Conservation (phyloP, 116 monocot genomes). For the Trichopus zeylanicus region DNA sequence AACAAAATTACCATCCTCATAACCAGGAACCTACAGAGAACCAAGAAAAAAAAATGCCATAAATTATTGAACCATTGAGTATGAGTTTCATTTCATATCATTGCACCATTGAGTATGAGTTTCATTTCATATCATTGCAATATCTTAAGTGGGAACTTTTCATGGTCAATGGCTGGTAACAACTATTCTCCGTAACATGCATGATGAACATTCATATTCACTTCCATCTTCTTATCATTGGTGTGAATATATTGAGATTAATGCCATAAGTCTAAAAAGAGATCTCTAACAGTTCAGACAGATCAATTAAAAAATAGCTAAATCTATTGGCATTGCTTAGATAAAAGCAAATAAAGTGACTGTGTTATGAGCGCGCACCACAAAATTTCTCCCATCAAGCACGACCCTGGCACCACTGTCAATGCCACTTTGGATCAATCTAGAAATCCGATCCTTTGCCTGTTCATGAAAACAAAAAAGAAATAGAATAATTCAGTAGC, state of each 20-base stretch:
- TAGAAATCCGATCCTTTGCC: constrained; percentile 92
- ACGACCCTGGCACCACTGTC: constrained; percentile 75
- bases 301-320: too few species aligned
- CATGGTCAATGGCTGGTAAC: background rate
- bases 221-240: background rate
- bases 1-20: constrained; percentile 86
- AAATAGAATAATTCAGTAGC: background rate
- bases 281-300: too few species aligned
- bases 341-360: background rate
- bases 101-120: too few species aligned
- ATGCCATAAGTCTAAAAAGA: background rate
- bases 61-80: background rate
- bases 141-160: too few species aligned
- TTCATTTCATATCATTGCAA: too few species aligned
- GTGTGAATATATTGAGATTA: background rate
- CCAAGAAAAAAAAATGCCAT: background rate
- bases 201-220: background rate
- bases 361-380: constrained; percentile 28
- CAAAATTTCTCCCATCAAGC: constrained; percentile 89
- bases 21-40: constrained; percentile 63
- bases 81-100: too few species aligned
- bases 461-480: constrained; percentile 15
- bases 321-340: background rate
- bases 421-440: constrained; percentile 79
- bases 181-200: background rate